A percentile compares a stretch with the other conserved stretches of the same genome.
Evolutionary conservation across 768 basidiomycete genomes (phyloP).

Genomic region (Trametes meyenii): DNA sequence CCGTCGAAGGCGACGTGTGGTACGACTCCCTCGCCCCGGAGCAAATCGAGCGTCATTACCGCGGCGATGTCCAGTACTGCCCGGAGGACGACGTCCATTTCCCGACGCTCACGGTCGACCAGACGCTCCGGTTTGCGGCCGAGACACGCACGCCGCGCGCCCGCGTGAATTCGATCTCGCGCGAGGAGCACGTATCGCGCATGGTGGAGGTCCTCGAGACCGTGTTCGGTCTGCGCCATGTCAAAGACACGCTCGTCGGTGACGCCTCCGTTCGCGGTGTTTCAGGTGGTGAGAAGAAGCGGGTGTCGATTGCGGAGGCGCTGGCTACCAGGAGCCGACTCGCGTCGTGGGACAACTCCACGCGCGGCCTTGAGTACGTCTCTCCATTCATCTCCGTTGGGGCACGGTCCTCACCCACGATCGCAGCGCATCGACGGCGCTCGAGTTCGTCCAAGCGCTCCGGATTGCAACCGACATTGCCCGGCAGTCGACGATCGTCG

Average conservation of each 20-base stretch:
- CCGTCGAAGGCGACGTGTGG: slow-evolving; percentile 66
- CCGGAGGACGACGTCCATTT: slow-evolving; percentile 89
- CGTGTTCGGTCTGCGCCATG: slow-evolving; percentile 77
- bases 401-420: no score
- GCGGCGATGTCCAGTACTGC: slow-evolving; percentile 80
- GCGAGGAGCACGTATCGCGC: slow-evolving; percentile 46
- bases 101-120: slow-evolving; percentile 77
- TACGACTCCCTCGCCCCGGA: slow-evolving; percentile 77
- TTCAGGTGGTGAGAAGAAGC: slow-evolving; percentile 75
- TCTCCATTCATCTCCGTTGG: neutral
- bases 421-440: slow-evolving; percentile 51
- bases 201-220: slow-evolving; percentile 58
- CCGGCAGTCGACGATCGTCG: slow-evolving; percentile 63
- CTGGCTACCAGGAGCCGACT: slow-evolving; percentile 64
- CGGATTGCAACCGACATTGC: slow-evolving; percentile 55
- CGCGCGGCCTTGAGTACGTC: slow-evolving; percentile 47
- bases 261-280: slow-evolving; percentile 77
- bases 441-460: slow-evolving; percentile 61
- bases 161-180: slow-evolving; percentile 46
- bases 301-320: slow-evolving; percentile 79
- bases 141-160: slow-evolving; percentile 66
- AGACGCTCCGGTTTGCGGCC: slow-evolving; percentile 73
- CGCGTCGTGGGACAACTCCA: slow-evolving; percentile 76
- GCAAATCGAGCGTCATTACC: slow-evolving; percentile 64
- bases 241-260: slow-evolving; percentile 73